phyloP scores from a whole-genome alignment of 805 yeast genomes.

The Candida arabinofermentans region DNA sequence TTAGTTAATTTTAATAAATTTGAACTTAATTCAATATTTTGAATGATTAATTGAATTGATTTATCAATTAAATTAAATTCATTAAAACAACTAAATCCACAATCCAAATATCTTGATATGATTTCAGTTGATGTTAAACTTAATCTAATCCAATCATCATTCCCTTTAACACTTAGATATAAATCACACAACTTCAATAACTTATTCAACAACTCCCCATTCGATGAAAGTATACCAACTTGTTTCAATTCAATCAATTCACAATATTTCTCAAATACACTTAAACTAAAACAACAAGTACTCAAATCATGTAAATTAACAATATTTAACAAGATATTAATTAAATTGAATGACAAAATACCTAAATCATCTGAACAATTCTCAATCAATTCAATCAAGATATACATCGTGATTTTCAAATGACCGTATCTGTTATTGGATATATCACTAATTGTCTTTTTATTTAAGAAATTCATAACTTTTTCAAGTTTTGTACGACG shows the following conservation, averaged over 20 bases:
- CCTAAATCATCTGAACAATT: conserved; percentile 81
- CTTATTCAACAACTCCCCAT: conserved; percentile 36
- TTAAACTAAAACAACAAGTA: conserved; percentile 43
- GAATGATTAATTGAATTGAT: conserved; percentile 37
- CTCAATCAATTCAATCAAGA: conserved; percentile 63
- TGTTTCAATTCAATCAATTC: conserved; percentile 24
- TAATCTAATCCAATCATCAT: conserved; percentile 42
- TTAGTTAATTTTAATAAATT: conserved; percentile 17
- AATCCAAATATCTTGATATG: conserved; percentile 30
- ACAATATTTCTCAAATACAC: conserved; percentile 32
- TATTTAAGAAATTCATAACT: conserved; percentile 66
- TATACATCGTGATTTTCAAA: conserved; percentile 73
- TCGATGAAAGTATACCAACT: conserved; percentile 40
- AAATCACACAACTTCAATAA: conserved; percentile 31
- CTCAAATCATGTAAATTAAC: conserved; percentile 56
- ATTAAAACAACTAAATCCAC: conserved; percentile 15
- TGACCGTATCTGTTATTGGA: conserved; percentile 68
- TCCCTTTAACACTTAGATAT: too few species aligned
- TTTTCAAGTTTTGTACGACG: conserved; percentile 85
- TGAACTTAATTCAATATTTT: conserved; percentile 26
- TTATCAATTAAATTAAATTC: conserved; percentile 20
- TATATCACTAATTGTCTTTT: conserved; percentile 58
- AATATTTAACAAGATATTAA: conserved; percentile 52
- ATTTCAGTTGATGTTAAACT: conserved; percentile 37
- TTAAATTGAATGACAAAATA: conserved; percentile 68